These are phyloP conservation scores for Aspergillus neoniger DNA, from an alignment of 2,329 filamentous ascomycete genomes.

Conservation along the genomic window DNA sequence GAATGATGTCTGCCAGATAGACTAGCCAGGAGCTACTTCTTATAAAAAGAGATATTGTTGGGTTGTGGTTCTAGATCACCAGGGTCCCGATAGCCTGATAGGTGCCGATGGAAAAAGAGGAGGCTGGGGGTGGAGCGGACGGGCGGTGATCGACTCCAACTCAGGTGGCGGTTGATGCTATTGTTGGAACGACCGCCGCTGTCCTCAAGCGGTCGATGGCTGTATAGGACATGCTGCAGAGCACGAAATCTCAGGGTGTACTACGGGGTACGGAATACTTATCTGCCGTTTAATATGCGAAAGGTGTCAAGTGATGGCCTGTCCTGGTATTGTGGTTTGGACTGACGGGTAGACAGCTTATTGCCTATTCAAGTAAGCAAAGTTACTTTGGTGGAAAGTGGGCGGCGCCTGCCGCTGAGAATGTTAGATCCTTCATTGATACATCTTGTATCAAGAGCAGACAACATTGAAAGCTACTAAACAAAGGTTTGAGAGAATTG, in stretches of 20 bases:
- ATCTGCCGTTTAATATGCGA: not conserved
- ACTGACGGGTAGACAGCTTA: not conserved
- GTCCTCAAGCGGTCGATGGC: not conserved
- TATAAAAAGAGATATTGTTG: not conserved
- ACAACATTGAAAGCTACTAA: no score
- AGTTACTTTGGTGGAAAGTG: no score
- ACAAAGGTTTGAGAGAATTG: no score
- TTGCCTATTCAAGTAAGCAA: not conserved
- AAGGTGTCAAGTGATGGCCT: not conserved
- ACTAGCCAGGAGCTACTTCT: not conserved
- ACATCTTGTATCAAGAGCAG: not conserved
- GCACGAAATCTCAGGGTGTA: not conserved
- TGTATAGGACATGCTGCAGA: not conserved
- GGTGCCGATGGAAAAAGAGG: conserved; percentile 9
- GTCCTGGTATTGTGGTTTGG: not conserved
- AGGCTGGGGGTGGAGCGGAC: conserved; percentile 19
- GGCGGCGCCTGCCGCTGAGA: not conserved
- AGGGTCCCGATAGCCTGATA: not conserved
- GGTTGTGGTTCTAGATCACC: not conserved
- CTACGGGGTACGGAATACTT: not conserved
- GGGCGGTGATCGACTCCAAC: conserved; percentile 7
- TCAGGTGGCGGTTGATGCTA: conserved; percentile 6
- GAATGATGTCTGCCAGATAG: not conserved
- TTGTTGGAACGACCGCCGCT: not conserved
- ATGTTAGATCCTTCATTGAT: not conserved